These are phyloP conservation scores for Chlorella vulgaris DNA, from an alignment of 139 green algal genomes.

Conservation along the genomic window DNA sequence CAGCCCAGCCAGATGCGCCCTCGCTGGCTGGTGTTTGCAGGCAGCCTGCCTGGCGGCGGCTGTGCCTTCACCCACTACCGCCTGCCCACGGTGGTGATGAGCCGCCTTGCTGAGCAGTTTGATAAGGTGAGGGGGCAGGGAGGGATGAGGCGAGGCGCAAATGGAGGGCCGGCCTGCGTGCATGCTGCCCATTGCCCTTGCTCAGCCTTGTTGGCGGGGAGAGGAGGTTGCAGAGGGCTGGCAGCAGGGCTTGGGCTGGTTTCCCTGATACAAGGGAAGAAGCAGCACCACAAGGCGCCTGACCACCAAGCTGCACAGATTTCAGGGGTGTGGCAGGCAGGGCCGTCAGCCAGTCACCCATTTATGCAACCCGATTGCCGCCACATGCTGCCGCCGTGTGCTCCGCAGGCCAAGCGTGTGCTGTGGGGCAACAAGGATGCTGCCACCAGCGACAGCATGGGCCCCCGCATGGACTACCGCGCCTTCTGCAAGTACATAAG, in stretches of 20 bases:
- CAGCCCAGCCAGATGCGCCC: conserved; percentile 11
- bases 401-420: conserved; percentile 25
- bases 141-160: neutral
- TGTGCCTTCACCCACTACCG: conserved; percentile 17
- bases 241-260: too few species aligned
- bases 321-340: too few species aligned
- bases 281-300: too few species aligned
- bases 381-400: too few species aligned
- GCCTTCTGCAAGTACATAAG: conserved; percentile 27
- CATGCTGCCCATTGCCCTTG: neutral
- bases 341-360: too few species aligned
- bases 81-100: conserved; percentile 29
- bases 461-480: conserved; percentile 12
- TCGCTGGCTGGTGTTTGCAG: conserved; percentile 29
- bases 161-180: neutral
- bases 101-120: conserved; percentile 23
- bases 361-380: too few species aligned
- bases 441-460: neutral
- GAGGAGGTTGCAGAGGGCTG: too few species aligned
- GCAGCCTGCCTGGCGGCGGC: conserved; percentile 2
- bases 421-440: conserved; percentile 15
- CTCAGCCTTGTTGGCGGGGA: too few species aligned
- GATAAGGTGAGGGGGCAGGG: neutral
- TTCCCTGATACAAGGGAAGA: too few species aligned
- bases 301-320: too few species aligned